These are phyloP conservation scores for Daldinia sp. DNA, from an alignment of 2,329 filamentous ascomycete species.

Conservation along the genomic window DNA sequence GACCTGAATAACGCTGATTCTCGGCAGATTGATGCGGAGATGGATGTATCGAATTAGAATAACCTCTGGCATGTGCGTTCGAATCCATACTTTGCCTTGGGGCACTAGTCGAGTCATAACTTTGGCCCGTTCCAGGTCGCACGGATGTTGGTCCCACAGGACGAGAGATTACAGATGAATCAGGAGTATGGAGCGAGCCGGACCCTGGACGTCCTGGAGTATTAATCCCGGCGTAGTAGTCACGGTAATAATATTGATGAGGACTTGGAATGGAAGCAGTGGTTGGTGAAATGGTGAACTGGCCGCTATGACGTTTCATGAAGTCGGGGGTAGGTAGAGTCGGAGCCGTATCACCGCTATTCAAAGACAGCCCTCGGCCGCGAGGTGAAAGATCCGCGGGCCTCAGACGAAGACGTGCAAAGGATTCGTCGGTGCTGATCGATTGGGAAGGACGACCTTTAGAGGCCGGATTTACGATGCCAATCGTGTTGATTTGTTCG, in stretches of 20 bases:
- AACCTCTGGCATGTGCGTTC: constrained; percentile 54
- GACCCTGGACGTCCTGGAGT: constrained; percentile 65
- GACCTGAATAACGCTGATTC: constrained; percentile 70
- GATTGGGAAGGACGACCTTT: constrained; percentile 66
- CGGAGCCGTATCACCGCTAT: constrained; percentile 66
- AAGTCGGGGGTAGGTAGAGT: constrained; percentile 73
- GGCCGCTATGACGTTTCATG: constrained; percentile 69
- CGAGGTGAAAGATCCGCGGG: constrained; percentile 60
- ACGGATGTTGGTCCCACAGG: constrained; percentile 56
- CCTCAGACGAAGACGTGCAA: constrained; percentile 57
- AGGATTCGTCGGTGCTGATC: constrained; percentile 63
- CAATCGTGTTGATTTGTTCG: constrained; percentile 73
- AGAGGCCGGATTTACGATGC: constrained; percentile 79
- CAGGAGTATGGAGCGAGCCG: constrained; percentile 63
- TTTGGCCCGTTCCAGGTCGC: constrained; percentile 68
- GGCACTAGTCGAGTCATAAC: constrained; percentile 62
- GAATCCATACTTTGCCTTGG: constrained; percentile 63
- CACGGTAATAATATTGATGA: constrained; percentile 64
- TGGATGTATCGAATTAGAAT: constrained; percentile 64
- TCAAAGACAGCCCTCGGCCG: constrained; percentile 67
- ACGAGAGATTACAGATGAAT: constrained; percentile 59
- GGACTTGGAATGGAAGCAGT: constrained; percentile 57
- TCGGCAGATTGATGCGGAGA: constrained; percentile 57
- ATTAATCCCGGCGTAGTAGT: constrained; percentile 58
- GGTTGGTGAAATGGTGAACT: constrained; percentile 68